Percentiles rank a stretch among this genome's conserved stretches.
Conservation (phyloP, 2,329 filamentous ascomycete genomes). For the Colletotrichum viniferum region DNA sequence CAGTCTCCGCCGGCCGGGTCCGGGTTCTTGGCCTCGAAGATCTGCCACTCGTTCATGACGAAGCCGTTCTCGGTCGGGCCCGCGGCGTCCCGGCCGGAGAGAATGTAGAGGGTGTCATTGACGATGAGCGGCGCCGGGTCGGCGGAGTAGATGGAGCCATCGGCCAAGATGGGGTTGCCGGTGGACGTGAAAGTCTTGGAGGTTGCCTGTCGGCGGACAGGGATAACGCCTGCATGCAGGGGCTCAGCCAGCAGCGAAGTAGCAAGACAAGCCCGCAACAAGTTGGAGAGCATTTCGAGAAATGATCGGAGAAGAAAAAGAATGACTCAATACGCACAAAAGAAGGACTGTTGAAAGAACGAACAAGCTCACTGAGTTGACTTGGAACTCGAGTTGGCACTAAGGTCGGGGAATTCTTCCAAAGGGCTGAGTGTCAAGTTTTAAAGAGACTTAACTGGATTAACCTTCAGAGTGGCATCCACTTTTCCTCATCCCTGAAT, state of each 20-base stretch:
- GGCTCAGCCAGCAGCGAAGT: slow-evolving; percentile 9
- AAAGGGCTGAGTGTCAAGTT: neutral
- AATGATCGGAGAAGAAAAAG: neutral
- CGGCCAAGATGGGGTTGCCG: slow-evolving; percentile 41
- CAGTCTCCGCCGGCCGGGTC: slow-evolving; percentile 34
- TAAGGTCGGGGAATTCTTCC: neutral
- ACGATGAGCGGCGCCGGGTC: slow-evolving; percentile 43
- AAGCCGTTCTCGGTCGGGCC: slow-evolving; percentile 32
- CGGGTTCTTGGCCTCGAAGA: slow-evolving; percentile 33
- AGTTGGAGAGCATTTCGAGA: neutral
- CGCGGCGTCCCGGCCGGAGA: slow-evolving; percentile 38
- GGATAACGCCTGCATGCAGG: neutral
- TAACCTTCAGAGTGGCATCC: neutral
- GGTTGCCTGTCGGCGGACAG: slow-evolving; percentile 13
- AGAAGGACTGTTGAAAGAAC: neutral
- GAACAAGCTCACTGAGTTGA: neutral
- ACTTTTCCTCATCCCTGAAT: slow-evolving; percentile 4
- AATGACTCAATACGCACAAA: neutral
- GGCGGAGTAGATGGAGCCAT: slow-evolving; percentile 40
- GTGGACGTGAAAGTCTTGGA: slow-evolving; percentile 29
- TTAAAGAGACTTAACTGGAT: neutral
- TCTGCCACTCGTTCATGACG: slow-evolving; percentile 40
- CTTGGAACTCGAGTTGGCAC: neutral
- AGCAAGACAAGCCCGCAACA: neutral
- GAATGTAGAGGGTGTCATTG: slow-evolving; percentile 38